These are phyloP conservation scores for Pterocarpus macrocarpus DNA, from an alignment of 306 rosid species.

Conservation along the genomic window DNA sequence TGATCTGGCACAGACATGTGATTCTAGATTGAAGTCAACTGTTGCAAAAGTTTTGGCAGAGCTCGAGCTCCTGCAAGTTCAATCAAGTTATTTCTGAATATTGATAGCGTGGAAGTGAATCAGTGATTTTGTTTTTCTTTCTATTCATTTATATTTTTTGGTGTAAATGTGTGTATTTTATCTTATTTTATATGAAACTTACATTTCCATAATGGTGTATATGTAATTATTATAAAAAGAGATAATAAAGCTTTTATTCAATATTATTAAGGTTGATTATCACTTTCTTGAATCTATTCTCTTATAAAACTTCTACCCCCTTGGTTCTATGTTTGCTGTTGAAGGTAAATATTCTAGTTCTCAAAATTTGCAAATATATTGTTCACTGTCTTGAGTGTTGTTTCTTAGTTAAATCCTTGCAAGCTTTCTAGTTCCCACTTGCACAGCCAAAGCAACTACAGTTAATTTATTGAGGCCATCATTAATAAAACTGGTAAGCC, in stretches of 20 bases:
- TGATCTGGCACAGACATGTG: slow-evolving; percentile 73
- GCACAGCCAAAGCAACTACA: no score
- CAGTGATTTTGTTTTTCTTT: not conserved
- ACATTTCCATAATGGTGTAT: not conserved
- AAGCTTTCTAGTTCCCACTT: no score
- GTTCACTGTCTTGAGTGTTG: not conserved
- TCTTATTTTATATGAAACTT: slow-evolving; percentile 14
- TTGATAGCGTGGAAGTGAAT: slow-evolving; percentile 6
- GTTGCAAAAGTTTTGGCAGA: slow-evolving; percentile 70
- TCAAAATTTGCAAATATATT: no score
- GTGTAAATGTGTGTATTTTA: slow-evolving; percentile 31
- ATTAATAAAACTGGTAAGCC: no score
- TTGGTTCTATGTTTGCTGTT: no score
- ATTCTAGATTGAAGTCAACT: slow-evolving; percentile 68
- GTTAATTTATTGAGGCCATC: no score
- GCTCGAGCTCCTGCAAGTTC: slow-evolving; percentile 72
- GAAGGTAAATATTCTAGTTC: no score
- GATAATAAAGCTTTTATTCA: not conserved
- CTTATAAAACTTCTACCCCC: no score
- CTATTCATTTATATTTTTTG: slow-evolving; percentile 33
- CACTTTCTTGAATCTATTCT: not conserved
- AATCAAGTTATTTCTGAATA: slow-evolving; percentile 71
- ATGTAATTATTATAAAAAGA: slow-evolving; percentile 2
- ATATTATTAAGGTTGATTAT: slow-evolving; percentile 20
- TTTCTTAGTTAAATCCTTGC: no score